Evolutionary conservation across 164 flowering plant genomes (phyloP), one percentile per base, ranked within the genome.

Genomic region (Malania oleifera): DNA sequence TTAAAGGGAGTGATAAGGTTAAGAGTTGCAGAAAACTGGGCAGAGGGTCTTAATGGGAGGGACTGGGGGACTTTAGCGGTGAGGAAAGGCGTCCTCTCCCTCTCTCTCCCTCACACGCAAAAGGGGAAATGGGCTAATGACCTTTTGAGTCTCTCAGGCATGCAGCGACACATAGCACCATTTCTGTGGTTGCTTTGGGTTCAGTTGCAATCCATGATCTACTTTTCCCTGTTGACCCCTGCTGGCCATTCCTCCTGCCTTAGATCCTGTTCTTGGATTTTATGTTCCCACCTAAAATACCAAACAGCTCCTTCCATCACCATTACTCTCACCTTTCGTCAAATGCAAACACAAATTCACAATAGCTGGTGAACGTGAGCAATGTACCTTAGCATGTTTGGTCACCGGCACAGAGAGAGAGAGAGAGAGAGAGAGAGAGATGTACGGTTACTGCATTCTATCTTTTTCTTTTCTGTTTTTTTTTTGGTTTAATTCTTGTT

Each of bases 251-350:
- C 13, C 46, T 58, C 63, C 11, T 15, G 45, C 64, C 62, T 43
- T 61, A 39, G 70, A 65, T 73, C 56, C 59, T 55, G 54, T 59
- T n/a, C n/a, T 64, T 69, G 67, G 64, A 61, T 68, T 64, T 68
- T 55, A 13, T 49, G 56, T 48, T 5, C 59, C 52, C 49, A 46
- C 52, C 43, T 35, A 54, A 57, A 52, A 29, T 57, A 31, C 61
- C 57, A 24, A 46, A 44, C 43, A 31, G 35, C 35, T 9, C 35
- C 35, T 31, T 31, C 35, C 9, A 41, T 12, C 26, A 23, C 43
- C 44, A 57, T 41, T 28, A 49, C 44, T 37, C 20, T 23, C 10
- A 12, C 17, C 18, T 17, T 49, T 1, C 14, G 14, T 3, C n/a
- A n/a, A n/a, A n/a, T n/a, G n/a, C n/a, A n/a, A n/a, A n/a, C n/a